Conservation (phyloP, 352 stramenopile species). For the Thalassiosira hispida region DNA sequence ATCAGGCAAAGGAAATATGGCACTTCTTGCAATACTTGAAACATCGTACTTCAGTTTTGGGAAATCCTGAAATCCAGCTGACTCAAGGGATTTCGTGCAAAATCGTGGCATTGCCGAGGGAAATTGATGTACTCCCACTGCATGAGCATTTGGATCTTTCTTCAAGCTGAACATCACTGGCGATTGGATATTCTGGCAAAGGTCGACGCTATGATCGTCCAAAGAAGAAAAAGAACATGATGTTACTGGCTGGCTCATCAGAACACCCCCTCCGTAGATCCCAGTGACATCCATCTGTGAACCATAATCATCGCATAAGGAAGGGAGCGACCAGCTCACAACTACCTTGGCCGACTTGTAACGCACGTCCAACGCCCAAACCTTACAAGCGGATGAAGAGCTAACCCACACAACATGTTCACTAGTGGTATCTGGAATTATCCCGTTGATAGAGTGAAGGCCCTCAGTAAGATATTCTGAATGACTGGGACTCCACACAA, state of each 20-base stretch:
- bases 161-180: constrained; percentile 58
- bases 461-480: constrained; percentile 71
- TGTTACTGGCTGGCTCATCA: constrained; percentile 49
- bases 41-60: constrained; percentile 33
- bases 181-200: not conserved
- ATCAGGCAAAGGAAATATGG: constrained; percentile 66
- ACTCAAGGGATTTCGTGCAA: constrained; percentile 67
- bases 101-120: constrained; percentile 59
- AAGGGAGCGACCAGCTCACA: constrained; percentile 64
- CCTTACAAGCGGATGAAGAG: constrained; percentile 71
- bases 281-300: constrained; percentile 42
- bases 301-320: constrained; percentile 54
- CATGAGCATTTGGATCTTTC: constrained; percentile 53
- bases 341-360: constrained; percentile 63
- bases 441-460: constrained; percentile 69
- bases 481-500: constrained; percentile 81
- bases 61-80: constrained; percentile 40
- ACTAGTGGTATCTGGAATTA: constrained; percentile 56
- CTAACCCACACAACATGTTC: constrained; percentile 63
- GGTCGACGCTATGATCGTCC: not conserved
- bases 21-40: constrained; percentile 63
- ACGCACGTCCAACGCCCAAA: constrained; percentile 76
- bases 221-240: not conserved
- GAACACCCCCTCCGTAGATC: constrained; percentile 54
- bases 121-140: constrained; percentile 64